Base-by-base conservation (phyloP, 2,329 filamentous ascomycete species). In the Venturia carpophila region DNA sequence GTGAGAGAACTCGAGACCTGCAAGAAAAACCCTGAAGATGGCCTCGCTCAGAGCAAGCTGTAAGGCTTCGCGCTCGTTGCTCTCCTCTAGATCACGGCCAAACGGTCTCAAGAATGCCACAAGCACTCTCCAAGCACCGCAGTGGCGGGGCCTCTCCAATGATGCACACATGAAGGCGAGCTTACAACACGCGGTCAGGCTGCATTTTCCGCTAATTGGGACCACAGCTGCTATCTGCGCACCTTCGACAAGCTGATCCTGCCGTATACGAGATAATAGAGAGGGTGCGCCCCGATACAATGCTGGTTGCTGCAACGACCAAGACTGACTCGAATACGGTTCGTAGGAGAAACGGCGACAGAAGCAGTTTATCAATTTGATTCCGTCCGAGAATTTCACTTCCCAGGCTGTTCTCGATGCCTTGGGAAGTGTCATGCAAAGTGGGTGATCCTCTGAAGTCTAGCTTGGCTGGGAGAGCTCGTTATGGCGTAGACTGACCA, bases 341-440 rank as follows among this genome's bases (percentile, higher is more conserved):
- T 47, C 68, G 65, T 68, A 96, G 91, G 94, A 99, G 82, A 97
- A 97, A 85, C 84, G 84, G 70, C 86, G 94, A 70, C 94, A 99
- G 78, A 96, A 96, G 78, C 92, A 97, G 77, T 99, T 97, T 74
- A 96, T 99, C 80, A 97, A 97, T 75, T 88, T 99, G 76, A 99
- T 99, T 74, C 93, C 94, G 75, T 97, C 94, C 66, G 94, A 99
- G 83, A 99, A 99, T 84, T 92, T 99, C 80, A 99, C 94, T 66
- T 99, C 94, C 68, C 92, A 92, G 72, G 92, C 94, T 73, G 94
- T 99, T 74, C 96, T 96, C 82, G 92, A 99, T 81, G 94, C 94
- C 67, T 87, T 99, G 70, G 94, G 94, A 74, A 77, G 75, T 70
- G 74, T 77, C 7, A 77, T 77, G 75, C 75, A 77, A 67, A 77